Conservation (phyloP, 352 stramenopile genomes). For the Detonula confervacea region DNA sequence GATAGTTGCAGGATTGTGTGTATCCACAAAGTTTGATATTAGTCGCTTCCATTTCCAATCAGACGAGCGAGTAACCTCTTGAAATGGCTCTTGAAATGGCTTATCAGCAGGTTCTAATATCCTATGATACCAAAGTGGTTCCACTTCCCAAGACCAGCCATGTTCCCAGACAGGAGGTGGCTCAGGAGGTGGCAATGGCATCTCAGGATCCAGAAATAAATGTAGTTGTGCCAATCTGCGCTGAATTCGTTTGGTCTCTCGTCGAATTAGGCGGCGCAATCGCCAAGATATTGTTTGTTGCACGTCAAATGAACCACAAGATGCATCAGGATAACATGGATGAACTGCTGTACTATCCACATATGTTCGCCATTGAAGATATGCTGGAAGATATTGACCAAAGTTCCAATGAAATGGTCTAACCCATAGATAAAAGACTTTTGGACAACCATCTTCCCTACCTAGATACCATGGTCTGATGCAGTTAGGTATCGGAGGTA, state of each 20-base stretch:
- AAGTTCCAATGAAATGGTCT: background rate
- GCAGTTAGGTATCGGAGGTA: too few species aligned
- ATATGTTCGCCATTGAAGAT: slow-evolving; percentile 3
- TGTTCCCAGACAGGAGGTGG: background rate
- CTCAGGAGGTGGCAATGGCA: slow-evolving; percentile 4
- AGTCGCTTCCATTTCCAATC: too few species aligned
- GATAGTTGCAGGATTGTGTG: too few species aligned
- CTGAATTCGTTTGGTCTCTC: background rate
- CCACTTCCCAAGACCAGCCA: background rate
- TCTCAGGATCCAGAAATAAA: background rate
- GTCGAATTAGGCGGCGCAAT: background rate
- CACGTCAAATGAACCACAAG: background rate
- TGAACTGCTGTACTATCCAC: background rate
- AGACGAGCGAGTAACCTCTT: background rate
- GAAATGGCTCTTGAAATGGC: background rate
- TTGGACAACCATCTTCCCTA: slow-evolving; percentile 1
- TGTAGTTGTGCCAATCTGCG: background rate
- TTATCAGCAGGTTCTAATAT: too few species aligned
- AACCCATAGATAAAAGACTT: background rate
- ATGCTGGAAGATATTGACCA: slow-evolving; percentile 2
- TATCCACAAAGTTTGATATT: too few species aligned
- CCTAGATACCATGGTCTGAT: background rate
- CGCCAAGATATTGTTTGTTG: background rate
- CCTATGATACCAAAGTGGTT: background rate
- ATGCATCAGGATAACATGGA: background rate